Percentiles rank a stretch among this genome's conserved stretches.
Conservation (phyloP, 1,139 yeast genomes). For the Scheffersomyces quercinus region DNA sequence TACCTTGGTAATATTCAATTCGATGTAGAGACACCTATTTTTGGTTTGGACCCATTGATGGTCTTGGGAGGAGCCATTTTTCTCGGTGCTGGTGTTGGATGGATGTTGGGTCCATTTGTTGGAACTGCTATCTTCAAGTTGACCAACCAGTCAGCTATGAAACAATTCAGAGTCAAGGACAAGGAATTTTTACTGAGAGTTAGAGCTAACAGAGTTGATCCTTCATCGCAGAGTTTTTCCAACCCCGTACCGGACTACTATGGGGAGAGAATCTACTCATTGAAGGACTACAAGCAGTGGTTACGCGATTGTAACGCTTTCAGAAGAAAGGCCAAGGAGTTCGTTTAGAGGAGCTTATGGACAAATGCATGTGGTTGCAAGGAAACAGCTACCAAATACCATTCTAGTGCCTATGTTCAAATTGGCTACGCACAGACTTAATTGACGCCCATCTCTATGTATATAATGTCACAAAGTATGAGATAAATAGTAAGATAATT, state of each 20-base stretch:
- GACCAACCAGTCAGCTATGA: conserved; percentile 47
- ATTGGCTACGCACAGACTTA: too few species aligned
- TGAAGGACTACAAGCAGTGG: conserved; percentile 92
- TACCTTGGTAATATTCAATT: conserved; percentile 79
- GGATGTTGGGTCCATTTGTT: conserved; percentile 77
- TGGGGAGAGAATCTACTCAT: conserved; percentile 90
- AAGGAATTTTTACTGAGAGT: conserved; percentile 72
- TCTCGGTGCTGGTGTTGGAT: conserved; percentile 76
- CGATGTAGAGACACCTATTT: conserved; percentile 81
- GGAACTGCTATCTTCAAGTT: conserved; percentile 71
- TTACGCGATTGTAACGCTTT: conserved; percentile 91
- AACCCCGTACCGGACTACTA: conserved; percentile 98
- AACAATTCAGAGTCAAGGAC: conserved; percentile 60
- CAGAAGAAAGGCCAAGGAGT: conserved; percentile 80
- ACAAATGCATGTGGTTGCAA: too few species aligned
- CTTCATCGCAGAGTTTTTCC: conserved; percentile 86
- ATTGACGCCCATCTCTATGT: too few species aligned
- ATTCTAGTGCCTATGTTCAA: too few species aligned
- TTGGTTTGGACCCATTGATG: conserved; percentile 86
- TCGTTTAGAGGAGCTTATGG: conserved; percentile 42
- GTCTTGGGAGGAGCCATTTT: conserved; percentile 68
- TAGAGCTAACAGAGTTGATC: conserved; percentile 82
- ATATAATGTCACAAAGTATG: too few species aligned
- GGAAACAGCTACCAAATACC: too few species aligned
- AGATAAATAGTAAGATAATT: too few species aligned